Base-by-base conservation (phyloP, 768 basidiomycete genomes). In the Hericium coralloides region DNA sequence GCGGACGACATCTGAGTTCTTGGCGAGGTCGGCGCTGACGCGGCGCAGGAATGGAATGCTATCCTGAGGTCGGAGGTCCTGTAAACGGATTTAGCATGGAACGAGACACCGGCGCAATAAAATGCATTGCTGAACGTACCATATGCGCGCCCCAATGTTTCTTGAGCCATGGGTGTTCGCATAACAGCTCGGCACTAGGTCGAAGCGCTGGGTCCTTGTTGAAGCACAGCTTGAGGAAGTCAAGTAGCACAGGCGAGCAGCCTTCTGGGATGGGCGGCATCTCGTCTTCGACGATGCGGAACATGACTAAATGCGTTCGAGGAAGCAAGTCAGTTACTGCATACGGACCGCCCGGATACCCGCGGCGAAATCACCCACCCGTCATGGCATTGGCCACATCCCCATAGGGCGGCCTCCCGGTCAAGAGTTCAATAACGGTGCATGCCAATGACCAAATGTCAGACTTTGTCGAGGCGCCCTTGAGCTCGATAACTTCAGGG, bases 361-460 rank as follows among this genome's bases (percentile, higher is more conserved):
- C 23, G 10, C 45, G 45, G 15, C 59, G 38, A 41, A 43, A 41
- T 38, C 25, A 60, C 65, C 55, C 63, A 92, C 92, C 93, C 9
- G 92, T 84, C 90, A 97, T 92, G 69, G 82, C 84, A 66, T 95
- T 95, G 22, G 81, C 73, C 58, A 97, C 85, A 38, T 98, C 92
- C 20, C 85, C 82, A 66, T 95, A 98, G 1, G 95, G 95, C 3
- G 95, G 95, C 31, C 82, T 77, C 2, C 95, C 95, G 6, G 93
- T 95, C 61, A 98, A 74, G 23, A 99, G 78, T 71, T 99, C 95
- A 63, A 95, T 84, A 63, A 98, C 84, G 3, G 95, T 98, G 67
- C 95, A 97, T 1, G 85, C 95, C 60, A 99, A 71, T 0, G 93
- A 95, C 94, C 94, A 97, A 36, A 97, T 95, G 67, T 97, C 94